phyloP scores from a whole-genome alignment of 2,329 filamentous ascomycete species.

The Aspergillus fumigatiaffinis region DNA sequence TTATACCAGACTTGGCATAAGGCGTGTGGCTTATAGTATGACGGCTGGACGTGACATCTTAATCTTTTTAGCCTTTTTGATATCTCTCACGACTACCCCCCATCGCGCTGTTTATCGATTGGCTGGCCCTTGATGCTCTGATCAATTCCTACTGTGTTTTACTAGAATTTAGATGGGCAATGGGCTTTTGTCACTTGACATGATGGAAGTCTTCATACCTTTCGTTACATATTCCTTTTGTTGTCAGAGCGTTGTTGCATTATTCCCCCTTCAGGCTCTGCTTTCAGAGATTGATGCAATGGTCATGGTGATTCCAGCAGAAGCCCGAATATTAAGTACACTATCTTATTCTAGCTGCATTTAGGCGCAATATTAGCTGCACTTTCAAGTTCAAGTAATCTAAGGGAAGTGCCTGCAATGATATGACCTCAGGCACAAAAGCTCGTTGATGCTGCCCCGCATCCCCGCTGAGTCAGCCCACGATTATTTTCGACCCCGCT shows the following conservation, averaged over 20 bases:
- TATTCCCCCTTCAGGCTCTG: slow-evolving; percentile 4
- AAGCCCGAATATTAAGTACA: neutral
- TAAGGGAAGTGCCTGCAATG: neutral
- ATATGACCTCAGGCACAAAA: neutral
- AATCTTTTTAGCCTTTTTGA: slow-evolving; percentile 12
- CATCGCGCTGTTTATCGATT: neutral
- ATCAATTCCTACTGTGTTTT: slow-evolving; percentile 1
- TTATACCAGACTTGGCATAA: slow-evolving; percentile 26
- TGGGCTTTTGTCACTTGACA: neutral
- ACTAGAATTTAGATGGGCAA: slow-evolving; percentile 1
- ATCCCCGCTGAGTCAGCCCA: slow-evolving; percentile 1
- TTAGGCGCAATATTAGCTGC: neutral
- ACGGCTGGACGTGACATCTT: slow-evolving; percentile 15
- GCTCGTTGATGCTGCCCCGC: neutral
- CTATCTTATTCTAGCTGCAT: neutral
- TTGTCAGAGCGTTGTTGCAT: slow-evolving; percentile 5
- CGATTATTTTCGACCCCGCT: neutral
- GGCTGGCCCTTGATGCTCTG: neutral
- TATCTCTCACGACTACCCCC: neutral
- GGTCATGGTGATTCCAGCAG: neutral
- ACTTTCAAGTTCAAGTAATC: neutral
- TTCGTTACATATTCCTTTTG: slow-evolving; percentile 3
- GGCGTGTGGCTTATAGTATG: slow-evolving; percentile 26
- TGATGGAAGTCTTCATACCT: slow-evolving; percentile 1
- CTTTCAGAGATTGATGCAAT: neutral